These are phyloP conservation scores for Isoetes taiwanensis DNA, from an alignment of 75 land plant genomes.

Conservation along the genomic window DNA sequence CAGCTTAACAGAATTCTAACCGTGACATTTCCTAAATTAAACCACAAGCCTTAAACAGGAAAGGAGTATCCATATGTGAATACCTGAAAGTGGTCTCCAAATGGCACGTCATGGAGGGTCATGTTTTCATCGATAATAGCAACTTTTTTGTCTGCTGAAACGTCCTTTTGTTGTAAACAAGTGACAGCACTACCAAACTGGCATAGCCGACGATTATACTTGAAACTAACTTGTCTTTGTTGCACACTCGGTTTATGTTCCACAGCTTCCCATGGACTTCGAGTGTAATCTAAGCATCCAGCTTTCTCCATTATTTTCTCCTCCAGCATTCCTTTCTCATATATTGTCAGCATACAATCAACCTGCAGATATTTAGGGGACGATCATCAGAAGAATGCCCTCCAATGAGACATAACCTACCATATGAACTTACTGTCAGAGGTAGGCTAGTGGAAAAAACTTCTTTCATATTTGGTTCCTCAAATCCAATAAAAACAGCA, in stretches of 20 bases:
- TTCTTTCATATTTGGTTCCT: conserved; percentile 44
- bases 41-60: neutral
- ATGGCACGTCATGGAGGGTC: conserved; percentile 59
- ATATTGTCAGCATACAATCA: conserved; percentile 28
- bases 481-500: conserved; percentile 28
- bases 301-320: conserved; percentile 38
- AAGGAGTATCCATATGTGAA: neutral
- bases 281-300: conserved; percentile 43
- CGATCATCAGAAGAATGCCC: neutral
- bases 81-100: conserved; percentile 64
- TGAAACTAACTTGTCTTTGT: conserved; percentile 45
- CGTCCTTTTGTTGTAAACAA: conserved; percentile 44
- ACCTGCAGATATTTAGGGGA: conserved; percentile 24
- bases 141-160: conserved; percentile 12
- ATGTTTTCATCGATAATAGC: conserved; percentile 39
- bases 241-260: conserved; percentile 25
- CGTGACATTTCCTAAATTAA: neutral
- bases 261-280: conserved; percentile 46
- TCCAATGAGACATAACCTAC: neutral
- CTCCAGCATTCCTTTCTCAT: conserved; percentile 48
- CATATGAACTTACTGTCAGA: conserved; percentile 29
- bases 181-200: conserved; percentile 52
- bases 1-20: neutral
- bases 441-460: conserved; percentile 33
- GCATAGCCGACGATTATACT: conserved; percentile 37